Conservation (phyloP, 768 basidiomycete genomes). For the Clavaria fumosa region DNA sequence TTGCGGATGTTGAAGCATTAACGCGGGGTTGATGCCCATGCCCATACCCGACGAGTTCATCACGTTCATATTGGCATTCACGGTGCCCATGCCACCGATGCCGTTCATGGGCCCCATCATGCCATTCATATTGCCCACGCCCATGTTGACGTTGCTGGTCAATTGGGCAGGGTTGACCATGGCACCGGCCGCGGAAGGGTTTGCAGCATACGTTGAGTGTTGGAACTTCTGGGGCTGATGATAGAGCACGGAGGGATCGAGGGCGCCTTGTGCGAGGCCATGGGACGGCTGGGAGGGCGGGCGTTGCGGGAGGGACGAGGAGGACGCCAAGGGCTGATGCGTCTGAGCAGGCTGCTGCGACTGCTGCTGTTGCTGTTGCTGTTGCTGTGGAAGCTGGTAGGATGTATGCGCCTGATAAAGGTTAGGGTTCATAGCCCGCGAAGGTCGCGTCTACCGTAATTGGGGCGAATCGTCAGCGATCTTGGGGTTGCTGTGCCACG, state of each 20-base stretch:
- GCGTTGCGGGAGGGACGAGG: too few relatives aligned
- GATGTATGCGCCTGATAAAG: conserved; percentile 15
- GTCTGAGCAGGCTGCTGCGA: not conserved
- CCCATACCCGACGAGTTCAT: conserved; percentile 1
- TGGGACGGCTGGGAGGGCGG: not conserved
- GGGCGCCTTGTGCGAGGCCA: not conserved
- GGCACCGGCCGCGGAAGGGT: not conserved
- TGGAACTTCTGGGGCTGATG: not conserved
- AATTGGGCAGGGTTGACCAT: not conserved
- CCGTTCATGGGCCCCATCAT: too few relatives aligned
- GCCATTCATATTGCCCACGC: too few relatives aligned
- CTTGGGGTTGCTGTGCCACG: too few relatives aligned
- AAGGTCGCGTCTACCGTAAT: not conserved
- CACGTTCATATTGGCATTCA: conserved; percentile 1
- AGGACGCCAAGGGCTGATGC: not conserved
- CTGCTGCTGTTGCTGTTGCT: not conserved
- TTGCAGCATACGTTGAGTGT: not conserved
- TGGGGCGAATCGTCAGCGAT: too few relatives aligned
- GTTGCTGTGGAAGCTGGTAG: not conserved
- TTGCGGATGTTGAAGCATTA: conserved; percentile 4
- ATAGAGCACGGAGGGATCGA: not conserved
- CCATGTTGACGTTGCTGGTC: too few relatives aligned
- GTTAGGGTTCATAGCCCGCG: conserved; percentile 17
- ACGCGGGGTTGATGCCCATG: not conserved
- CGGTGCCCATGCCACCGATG: conserved; percentile 5